Percentiles rank a stretch among this genome's conserved stretches.
Evolutionary conservation across 208 protist species (phyloP).

Genomic region (Trypanosoma cruzi): DNA sequence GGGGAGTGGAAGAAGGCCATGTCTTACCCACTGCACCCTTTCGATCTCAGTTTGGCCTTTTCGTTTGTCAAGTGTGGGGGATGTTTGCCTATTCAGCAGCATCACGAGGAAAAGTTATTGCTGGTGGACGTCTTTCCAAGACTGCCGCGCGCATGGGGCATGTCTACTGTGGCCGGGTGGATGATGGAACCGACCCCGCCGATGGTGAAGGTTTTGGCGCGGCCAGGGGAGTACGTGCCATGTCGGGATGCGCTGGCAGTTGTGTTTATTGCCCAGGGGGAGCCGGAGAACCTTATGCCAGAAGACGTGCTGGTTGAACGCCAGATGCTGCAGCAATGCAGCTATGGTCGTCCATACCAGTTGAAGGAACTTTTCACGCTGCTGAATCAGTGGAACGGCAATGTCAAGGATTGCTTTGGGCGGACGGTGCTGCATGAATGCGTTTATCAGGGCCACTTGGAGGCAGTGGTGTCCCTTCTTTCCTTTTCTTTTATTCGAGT

Average conservation of each 20-base stretch:
- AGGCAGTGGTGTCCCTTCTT: conserved; percentile 57
- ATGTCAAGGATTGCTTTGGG: conserved; percentile 70
- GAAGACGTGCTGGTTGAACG: conserved; percentile 72
- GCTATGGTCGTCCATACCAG: conserved; percentile 18
- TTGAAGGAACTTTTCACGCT: conserved; percentile 20
- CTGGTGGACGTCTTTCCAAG: conserved; percentile 59
- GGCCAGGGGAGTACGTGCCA: not conserved
- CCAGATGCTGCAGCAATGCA: conserved; percentile 53
- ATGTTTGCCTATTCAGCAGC: conserved; percentile 21
- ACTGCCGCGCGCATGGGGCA: conserved; percentile 39
- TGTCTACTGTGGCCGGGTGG: conserved; percentile 21
- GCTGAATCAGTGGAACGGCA: conserved; percentile 75
- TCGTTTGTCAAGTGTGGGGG: conserved; percentile 66
- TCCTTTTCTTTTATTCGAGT: conserved; percentile 59
- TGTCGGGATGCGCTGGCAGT: conserved; percentile 39
- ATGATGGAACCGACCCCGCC: conserved; percentile 34
- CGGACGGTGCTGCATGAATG: conserved; percentile 80
- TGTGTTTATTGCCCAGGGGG: conserved; percentile 66
- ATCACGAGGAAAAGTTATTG: conserved; percentile 30
- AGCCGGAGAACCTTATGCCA: conserved; percentile 26
- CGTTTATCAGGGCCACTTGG: conserved; percentile 51
- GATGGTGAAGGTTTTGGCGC: conserved; percentile 30
- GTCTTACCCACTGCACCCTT: conserved; percentile 64
- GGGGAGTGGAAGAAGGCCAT: conserved; percentile 38
- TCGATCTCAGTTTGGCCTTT: conserved; percentile 76